Conservation (phyloP, 2,329 filamentous ascomycete species). For the Xylariaceae sp. region DNA sequence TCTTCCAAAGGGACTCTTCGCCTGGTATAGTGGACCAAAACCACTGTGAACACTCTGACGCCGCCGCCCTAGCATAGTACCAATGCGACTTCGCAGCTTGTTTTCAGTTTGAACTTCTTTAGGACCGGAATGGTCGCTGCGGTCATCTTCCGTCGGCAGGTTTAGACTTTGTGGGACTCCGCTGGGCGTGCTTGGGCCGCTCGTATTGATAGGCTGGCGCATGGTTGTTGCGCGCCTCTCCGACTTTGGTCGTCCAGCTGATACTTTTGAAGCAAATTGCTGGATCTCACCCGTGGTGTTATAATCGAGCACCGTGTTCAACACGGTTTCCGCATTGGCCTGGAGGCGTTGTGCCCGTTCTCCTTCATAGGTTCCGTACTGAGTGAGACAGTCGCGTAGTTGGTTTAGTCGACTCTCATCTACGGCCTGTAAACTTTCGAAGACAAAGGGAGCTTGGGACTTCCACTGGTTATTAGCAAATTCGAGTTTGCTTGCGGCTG, state of each 20-base stretch:
- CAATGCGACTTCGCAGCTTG: slow-evolving; percentile 57
- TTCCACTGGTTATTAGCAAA: slow-evolving; percentile 83
- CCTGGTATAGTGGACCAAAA: slow-evolving; percentile 51
- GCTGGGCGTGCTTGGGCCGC: slow-evolving; percentile 25
- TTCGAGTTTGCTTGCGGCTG: slow-evolving; percentile 67
- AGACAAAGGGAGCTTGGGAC: slow-evolving; percentile 88
- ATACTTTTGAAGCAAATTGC: slow-evolving; percentile 51
- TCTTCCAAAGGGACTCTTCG: slow-evolving; percentile 57
- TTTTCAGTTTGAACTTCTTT: slow-evolving; percentile 45
- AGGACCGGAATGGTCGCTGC: slow-evolving; percentile 42
- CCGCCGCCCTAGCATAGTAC: slow-evolving; percentile 62
- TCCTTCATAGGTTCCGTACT: slow-evolving; percentile 86
- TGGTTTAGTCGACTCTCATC: slow-evolving; percentile 89
- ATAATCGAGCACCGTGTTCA: slow-evolving; percentile 79
- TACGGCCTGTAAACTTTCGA: slow-evolving; percentile 83
- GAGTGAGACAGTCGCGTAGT: slow-evolving; percentile 82
- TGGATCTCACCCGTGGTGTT: slow-evolving; percentile 83
- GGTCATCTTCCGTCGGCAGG: slow-evolving; percentile 34
- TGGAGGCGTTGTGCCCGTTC: slow-evolving; percentile 77
- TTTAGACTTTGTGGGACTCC: slow-evolving; percentile 26
- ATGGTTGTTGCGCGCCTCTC: slow-evolving; percentile 39
- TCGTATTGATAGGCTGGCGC: slow-evolving; percentile 38
- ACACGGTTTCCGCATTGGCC: slow-evolving; percentile 67
- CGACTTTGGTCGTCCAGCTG: slow-evolving; percentile 39
- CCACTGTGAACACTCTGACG: slow-evolving; percentile 62